Evolutionary conservation across 371 early-diverging fungal genomes (phyloP).

Genomic region (Circinella minor): DNA sequence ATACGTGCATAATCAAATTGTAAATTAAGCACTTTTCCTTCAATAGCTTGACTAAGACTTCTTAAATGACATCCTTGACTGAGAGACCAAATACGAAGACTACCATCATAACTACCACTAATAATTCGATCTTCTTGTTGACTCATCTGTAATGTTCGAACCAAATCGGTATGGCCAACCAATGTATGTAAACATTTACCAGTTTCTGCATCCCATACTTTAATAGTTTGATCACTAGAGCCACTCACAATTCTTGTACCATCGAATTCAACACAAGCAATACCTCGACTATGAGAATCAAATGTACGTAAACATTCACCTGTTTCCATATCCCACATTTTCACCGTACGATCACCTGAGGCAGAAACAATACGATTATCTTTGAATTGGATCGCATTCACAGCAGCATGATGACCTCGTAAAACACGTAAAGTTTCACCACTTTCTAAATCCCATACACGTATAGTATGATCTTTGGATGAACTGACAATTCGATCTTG

Average conservation of each 20-base stretch:
- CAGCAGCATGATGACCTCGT: constrained; percentile 69
- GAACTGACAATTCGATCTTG: constrained; percentile 75
- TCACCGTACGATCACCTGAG: constrained; percentile 78
- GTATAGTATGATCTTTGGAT: constrained; percentile 87
- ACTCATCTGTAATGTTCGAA: constrained; percentile 71
- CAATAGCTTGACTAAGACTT: constrained; percentile 64
- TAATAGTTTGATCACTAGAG: constrained; percentile 82
- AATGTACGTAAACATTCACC: constrained; percentile 60
- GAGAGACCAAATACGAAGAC: constrained; percentile 84
- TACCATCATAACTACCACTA: constrained; percentile 85
- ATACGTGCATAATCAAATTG: constrained; percentile 84
- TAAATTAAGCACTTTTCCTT: constrained; percentile 83
- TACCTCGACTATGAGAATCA: constrained; percentile 68
- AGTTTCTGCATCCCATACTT: constrained; percentile 80
- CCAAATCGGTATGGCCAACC: constrained; percentile 78
- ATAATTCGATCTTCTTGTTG: constrained; percentile 62
- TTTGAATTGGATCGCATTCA: constrained; percentile 77
- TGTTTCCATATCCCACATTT: constrained; percentile 68
- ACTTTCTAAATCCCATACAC: constrained; percentile 73
- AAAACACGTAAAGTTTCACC: constrained; percentile 52
- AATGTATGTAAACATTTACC: constrained; percentile 72
- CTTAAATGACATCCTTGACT: constrained; percentile 56
- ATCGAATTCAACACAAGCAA: constrained; percentile 86
- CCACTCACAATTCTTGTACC: constrained; percentile 78
- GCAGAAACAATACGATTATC: constrained; percentile 72